Evolutionary conservation across 805 yeast species (phyloP), one percentile per base, ranked within the genome.

Genomic region (Monosporozyma aquatica): DNA sequence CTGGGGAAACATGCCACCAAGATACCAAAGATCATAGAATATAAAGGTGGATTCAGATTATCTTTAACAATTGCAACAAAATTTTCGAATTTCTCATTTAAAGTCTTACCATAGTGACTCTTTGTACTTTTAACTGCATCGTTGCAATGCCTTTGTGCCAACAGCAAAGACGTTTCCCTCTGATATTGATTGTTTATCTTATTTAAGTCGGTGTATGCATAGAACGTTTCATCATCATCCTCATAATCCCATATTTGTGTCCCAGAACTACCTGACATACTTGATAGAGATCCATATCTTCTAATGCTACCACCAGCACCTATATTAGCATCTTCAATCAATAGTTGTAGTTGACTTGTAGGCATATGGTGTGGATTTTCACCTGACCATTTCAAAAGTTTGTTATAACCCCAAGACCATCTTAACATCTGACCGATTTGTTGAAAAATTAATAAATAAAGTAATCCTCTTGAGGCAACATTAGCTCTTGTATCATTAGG

Each of bases 351-450:
- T 32, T 48, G 61, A 11, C 57, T 50, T n/a, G 55, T 58, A 13
- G 62, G 62, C 62, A 57, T 57, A 40, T 56, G 53, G 13, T 50
- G 46, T 47, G 43, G 44, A 29, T 50, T 54, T 37, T 58, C 63
- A 38, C 60, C 63, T 3, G 62, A 48, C 66, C 71, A 76, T 50
- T 76, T 71, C 56, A 83, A 64, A 45, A 83, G 66, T 26, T 74
- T 79, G 56, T 83, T 83, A 59, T 78, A 83, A 41, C 94, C 94
- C 90, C 92, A 83, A 24, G 86, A 78, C 92, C 94, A 83, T 58
- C 92, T 73, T 45, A 83, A 64, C 51, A 83, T 77, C 60, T 83
- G 94, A 14, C 90, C 92, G 58, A 83, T 72, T 59, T 83, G 94
- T 62, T 83, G 94, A 60, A 82, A 82, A 41, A 83, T 80, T 48